Conservation (phyloP, 768 basidiomycete genomes). For the Tulasnella sp. region DNA sequence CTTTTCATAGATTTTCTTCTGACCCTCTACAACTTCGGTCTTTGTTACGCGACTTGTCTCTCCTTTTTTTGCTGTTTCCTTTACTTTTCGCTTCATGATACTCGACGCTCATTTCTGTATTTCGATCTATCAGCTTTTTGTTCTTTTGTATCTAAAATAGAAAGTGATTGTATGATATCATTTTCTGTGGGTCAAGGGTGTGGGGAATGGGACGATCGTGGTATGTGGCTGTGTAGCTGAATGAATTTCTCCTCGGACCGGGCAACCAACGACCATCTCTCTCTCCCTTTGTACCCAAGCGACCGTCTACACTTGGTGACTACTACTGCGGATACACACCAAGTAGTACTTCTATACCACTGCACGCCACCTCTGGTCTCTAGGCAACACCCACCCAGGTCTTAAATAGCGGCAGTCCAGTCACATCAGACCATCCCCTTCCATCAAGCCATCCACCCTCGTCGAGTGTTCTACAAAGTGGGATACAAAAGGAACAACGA, state of each 20-base stretch:
- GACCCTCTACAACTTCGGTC: no score
- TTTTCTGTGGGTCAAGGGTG: neutral
- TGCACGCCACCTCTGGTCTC: neutral
- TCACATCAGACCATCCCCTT: neutral
- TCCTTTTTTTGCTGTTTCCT: neutral
- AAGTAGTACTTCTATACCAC: neutral
- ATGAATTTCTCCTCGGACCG: neutral
- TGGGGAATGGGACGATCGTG: neutral
- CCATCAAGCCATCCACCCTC: neutral
- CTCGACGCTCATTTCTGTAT: neutral
- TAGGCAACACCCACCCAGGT: neutral
- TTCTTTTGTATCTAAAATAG: no score
- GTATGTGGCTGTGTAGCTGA: neutral
- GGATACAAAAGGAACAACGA: neutral
- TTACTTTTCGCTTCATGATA: neutral
- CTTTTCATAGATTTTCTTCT: no score
- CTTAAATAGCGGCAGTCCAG: neutral
- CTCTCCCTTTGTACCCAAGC: neutral
- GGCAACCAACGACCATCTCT: neutral
- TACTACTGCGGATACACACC: neutral
- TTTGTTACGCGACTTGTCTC: neutral
- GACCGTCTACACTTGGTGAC: neutral
- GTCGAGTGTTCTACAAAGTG: neutral
- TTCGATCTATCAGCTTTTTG: neutral
- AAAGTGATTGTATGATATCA: no score